Percentiles rank a stretch among this genome's conserved stretches.
Evolutionary conservation across 257 asterid species (phyloP).

Genomic region (Solanum paucissectum): DNA sequence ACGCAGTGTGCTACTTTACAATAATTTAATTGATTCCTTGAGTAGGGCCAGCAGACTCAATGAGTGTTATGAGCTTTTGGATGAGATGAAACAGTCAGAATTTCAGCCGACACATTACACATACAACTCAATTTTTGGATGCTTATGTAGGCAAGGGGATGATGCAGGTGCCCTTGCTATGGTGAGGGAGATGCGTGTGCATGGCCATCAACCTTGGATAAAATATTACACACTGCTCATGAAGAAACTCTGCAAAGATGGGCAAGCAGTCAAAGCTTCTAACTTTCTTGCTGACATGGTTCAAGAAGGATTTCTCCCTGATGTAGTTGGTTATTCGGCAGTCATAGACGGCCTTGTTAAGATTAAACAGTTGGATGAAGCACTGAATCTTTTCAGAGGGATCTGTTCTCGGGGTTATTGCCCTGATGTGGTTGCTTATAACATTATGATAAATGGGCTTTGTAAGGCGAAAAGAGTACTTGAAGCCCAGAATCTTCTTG

Average conservation of each 20-base stretch:
- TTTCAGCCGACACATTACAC: slow-evolving; percentile 74
- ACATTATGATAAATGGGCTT: slow-evolving; percentile 67
- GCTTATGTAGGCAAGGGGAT: slow-evolving; percentile 61
- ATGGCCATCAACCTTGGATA: slow-evolving; percentile 87
- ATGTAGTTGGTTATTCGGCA: slow-evolving; percentile 67
- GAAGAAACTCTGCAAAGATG: slow-evolving; percentile 46
- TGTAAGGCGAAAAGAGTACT: slow-evolving; percentile 40
- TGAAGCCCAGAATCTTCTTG: slow-evolving; percentile 52
- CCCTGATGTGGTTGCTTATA: slow-evolving; percentile 77
- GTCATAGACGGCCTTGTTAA: slow-evolving; percentile 57
- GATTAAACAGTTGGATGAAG: slow-evolving; percentile 40
- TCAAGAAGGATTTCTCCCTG: slow-evolving; percentile 61
- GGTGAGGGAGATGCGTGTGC: slow-evolving; percentile 55
- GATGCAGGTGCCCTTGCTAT: slow-evolving; percentile 46
- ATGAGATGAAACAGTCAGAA: slow-evolving; percentile 56
- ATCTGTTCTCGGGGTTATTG: slow-evolving; percentile 49
- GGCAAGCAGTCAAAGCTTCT: slow-evolving; percentile 56
- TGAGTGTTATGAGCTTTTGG: slow-evolving; percentile 49
- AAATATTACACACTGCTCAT: slow-evolving; percentile 63
- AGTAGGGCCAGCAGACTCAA: slow-evolving; percentile 46
- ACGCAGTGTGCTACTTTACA: slow-evolving; percentile 52
- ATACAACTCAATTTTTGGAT: slow-evolving; percentile 67
- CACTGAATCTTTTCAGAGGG: slow-evolving; percentile 52
- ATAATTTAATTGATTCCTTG: slow-evolving; percentile 46
- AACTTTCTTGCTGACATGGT: slow-evolving; percentile 53